Base-by-base conservation (phyloP, 139 green algal genomes). In the Micromonas pusilla region DNA sequence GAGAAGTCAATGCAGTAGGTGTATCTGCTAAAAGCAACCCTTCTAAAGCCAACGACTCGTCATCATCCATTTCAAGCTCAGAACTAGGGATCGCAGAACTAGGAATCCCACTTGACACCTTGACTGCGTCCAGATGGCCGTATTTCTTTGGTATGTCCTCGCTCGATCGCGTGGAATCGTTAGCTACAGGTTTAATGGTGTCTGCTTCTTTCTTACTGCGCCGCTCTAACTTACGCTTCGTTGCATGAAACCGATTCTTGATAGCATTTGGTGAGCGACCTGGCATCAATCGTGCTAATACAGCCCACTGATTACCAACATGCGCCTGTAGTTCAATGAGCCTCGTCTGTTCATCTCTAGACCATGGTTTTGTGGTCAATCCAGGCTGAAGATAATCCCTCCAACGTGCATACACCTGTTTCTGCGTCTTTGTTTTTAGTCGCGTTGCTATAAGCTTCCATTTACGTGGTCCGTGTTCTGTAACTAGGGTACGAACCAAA, bases 341-440 rank as follows among this genome's bases (percentile, higher is more conserved):
- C 23, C 70, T 36, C 4, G 5, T 28, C 38, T 78, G 32, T 30
- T 78, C 72, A 19, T 45, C 60, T 1, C 13, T 32, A n/a, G 72
- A 30, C 72, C 72, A 78, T n/a, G 72, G 52, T 23, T 63, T 63
- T 9, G 54, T 70, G 3, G 57, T 70, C n/a, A 78, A 36, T 20
- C 72, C 72, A 21, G 72, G 72, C 26, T 78, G 72, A 36, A 78
- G 53, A n/a, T 78, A 78, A 54, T 78, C 72, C 6, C 72, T 23
- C 72, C 72, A 78, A 33, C 72, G 53, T 13, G 72, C 72, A 52
- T 78, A 78, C 16, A 68, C 72, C 53, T 78, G 72, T 30, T 78
- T 78, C 53, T 78, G 72, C 52, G 72, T 78, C 34, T 78, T 78
- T 3, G 31, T 63, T 1, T 19, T 26, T 30, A 78, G 72, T 30